Evolutionary conservation across 2,329 filamentous ascomycete species (phyloP), one percentile per base, ranked within the genome.

Genomic region (Ophiocordyceps camponoti-saundersi): DNA sequence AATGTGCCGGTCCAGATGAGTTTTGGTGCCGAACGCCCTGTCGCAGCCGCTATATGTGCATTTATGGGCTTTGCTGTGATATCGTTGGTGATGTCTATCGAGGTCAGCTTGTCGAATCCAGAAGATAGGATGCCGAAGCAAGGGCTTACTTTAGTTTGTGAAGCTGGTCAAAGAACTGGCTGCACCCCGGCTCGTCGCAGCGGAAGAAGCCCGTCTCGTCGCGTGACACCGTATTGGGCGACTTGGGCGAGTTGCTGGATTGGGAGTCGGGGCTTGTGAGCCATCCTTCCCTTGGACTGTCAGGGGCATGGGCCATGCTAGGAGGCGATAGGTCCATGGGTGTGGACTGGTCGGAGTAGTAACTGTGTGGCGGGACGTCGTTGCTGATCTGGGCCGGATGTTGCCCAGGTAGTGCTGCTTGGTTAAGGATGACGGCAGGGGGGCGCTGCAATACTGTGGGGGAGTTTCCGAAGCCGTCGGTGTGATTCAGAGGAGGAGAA

Each of bases 11-110:
- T 77, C 72, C 43, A 79, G 63, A 56, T 79, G 75, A 4, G 75
- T 79, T 56, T 77, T 77, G 20, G 75, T 79, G 46, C 75, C 75
- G 48, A 79, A 79, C 21, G 68, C 67, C 56, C 72, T 76, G 46
- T 66, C 69, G 52, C 75, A 79, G 21, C 62, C 64, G 0, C 63
- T 56, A 48, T 75, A 74, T 3, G 66, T 65, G 48, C 74, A 74
- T 46, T 77, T 73, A 56, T 79, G 75, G 43, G 73, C 72, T 50
- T 74, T 72, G 47, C 73, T 72, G 52, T 79, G 75, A 50, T 79
- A 79, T 18, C 75, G 68, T 52, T 73, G 74, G 55, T 79, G 75
- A 48, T 79, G 75, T 51, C 71, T 75, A 26, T n/a, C 26, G 11
- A 6, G 34, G 29, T 51, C 22, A 53, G 49, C 42, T 8, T 32